Evolutionary conservation across 345 rosid species (phyloP).

Genomic region (Theobroma cacao): DNA sequence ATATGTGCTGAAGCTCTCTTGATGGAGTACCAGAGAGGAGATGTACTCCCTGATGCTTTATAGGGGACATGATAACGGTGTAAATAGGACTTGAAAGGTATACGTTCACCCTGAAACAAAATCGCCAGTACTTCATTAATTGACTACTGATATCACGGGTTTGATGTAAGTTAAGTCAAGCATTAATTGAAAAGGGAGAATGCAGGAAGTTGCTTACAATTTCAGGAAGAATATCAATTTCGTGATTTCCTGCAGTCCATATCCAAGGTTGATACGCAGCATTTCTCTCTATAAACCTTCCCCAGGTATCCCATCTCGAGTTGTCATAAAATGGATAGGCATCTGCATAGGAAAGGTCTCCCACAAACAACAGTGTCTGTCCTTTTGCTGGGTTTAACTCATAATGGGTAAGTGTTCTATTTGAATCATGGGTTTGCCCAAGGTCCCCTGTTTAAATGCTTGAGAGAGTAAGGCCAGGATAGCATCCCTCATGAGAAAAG

Average conservation of each 20-base stretch:
- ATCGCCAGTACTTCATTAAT: neutral
- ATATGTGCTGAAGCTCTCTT: slow-evolving; percentile 83
- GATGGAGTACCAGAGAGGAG: slow-evolving; percentile 79
- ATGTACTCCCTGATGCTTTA: slow-evolving; percentile 55
- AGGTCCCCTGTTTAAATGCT: slow-evolving; percentile 7
- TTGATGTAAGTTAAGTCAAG: neutral
- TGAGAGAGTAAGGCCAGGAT: neutral
- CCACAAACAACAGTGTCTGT: slow-evolving; percentile 1
- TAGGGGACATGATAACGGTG: slow-evolving; percentile 64
- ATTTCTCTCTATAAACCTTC: slow-evolving; percentile 8
- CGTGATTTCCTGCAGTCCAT: slow-evolving; percentile 16
- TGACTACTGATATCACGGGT: neutral
- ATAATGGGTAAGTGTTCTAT: slow-evolving; percentile 1
- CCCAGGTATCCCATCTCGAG: slow-evolving; percentile 13
- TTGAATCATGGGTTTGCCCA: slow-evolving; percentile 12
- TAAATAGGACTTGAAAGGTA: slow-evolving; percentile 67
- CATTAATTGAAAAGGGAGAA: neutral
- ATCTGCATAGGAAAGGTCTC: slow-evolving; percentile 17
- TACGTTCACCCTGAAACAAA: slow-evolving; percentile 54
- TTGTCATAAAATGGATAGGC: neutral
- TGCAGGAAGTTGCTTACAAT: slow-evolving; percentile 5
- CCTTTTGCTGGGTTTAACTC: neutral
- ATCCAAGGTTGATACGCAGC: slow-evolving; percentile 18
- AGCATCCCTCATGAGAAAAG: neutral
- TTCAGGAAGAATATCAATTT: slow-evolving; percentile 6